Evolutionary conservation across 75 land plant species (phyloP).

Genomic region (Ceratopteris richardii): DNA sequence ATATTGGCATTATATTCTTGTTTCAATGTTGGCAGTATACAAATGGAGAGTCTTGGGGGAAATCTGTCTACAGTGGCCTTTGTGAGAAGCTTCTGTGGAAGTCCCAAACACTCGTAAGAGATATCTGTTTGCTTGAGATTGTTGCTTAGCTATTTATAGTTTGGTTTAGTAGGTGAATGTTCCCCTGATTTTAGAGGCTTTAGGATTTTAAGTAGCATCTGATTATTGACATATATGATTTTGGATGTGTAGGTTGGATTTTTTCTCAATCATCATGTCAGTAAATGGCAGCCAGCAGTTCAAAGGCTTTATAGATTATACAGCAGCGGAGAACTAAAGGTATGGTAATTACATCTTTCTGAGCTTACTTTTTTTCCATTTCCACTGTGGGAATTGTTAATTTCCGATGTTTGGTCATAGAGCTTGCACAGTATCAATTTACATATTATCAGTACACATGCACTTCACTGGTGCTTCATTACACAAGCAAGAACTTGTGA

Average conservation of each 20-base stretch:
- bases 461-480: background rate
- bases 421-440: background rate
- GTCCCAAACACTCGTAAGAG: constrained; percentile 89
- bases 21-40: constrained; percentile 93
- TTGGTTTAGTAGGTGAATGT: too few relatives aligned
- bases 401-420: background rate
- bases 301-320: constrained; percentile 55
- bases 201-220: background rate
- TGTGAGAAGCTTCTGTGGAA: constrained; percentile 83
- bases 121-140: background rate
- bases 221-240: background rate
- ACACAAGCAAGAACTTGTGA: background rate
- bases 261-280: constrained; percentile 60
- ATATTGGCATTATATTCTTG: too few relatives aligned
- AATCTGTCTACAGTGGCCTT: constrained; percentile 67
- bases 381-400: background rate
- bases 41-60: constrained; percentile 80
- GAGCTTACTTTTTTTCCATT: too few relatives aligned
- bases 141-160: too few relatives aligned
- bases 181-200: background rate
- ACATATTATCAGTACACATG: background rate
- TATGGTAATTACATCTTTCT: constrained; percentile 7
- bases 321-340: constrained; percentile 71
- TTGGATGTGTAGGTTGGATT: constrained; percentile 60
- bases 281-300: constrained; percentile 60